These are phyloP conservation scores for Chaetoceros muelleri DNA, from an alignment of 108 stramenopile genomes.

Conservation along the genomic window DNA sequence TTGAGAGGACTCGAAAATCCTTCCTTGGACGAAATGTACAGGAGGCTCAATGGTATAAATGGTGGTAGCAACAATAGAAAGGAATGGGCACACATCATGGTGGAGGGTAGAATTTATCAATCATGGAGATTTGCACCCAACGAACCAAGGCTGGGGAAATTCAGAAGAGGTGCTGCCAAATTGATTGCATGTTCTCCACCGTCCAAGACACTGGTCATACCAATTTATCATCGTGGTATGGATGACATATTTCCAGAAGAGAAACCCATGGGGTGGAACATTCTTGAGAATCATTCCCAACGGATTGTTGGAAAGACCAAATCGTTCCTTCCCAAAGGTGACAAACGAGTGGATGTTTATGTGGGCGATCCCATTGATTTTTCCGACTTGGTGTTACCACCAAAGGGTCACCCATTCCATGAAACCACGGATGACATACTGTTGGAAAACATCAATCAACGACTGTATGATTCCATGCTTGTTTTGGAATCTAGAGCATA, in stretches of 20 bases:
- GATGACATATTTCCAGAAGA: neutral
- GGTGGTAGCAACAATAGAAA: neutral
- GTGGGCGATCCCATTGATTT: neutral
- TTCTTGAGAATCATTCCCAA: neutral
- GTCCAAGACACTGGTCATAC: neutral
- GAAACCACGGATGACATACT: neutral
- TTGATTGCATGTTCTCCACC: neutral
- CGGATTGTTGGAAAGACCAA: neutral
- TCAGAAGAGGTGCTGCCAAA: neutral
- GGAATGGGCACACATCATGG: neutral
- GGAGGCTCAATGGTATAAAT: neutral
- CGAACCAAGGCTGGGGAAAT: neutral
- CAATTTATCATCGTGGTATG: neutral
- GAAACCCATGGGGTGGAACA: neutral
- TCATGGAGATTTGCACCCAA: neutral
- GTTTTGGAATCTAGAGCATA: neutral
- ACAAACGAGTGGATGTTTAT: neutral
- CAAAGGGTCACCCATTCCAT: neutral
- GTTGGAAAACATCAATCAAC: neutral
- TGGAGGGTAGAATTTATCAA: neutral
- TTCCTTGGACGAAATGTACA: neutral
- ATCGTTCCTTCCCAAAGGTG: neutral
- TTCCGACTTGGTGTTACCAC: neutral
- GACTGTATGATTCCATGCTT: neutral
- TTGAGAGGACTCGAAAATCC: neutral